Evolutionary conservation across 2,329 filamentous ascomycete species (phyloP), one percentile per base, ranked within the genome.

Genomic region (Thermoascus crustaceus): DNA sequence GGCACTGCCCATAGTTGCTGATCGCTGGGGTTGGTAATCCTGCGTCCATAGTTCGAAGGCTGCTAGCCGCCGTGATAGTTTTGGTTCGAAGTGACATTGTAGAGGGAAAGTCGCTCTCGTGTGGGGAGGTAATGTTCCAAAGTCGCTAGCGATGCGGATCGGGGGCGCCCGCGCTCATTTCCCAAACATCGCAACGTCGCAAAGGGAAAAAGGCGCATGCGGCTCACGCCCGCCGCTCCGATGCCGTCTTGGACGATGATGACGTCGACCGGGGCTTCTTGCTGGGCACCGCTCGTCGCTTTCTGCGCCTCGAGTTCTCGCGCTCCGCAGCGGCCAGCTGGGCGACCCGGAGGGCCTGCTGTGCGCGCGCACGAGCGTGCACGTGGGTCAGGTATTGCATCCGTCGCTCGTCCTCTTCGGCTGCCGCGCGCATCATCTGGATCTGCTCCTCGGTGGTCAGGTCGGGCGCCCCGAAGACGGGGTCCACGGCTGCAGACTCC

Each of bases 361-460:
- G 59, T 3, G 61, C 61, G 30, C 58, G 57, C 5, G 59, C 60
- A 38, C 62, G 59, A 10, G 61, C 60, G 17, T 64, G 57, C 5
- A 63, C 60, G 40, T 61, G 59, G 8, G 60, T 61, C 16, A 63
- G 49, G 44, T 61, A 61, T 10, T 55, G 55, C 8, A 52, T 53
- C 13, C 60, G 57, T 19, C 48, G 44, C 17, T 57, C 57, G 29
- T 64, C 53, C 27, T 63, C 53, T 32, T 61, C 54, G 25, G 55
- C 58, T 11, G 49, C 49, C 3, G 45, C 55, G 30, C 58, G 58
- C 25, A 63, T 45, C 38, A 54, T 52, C 42, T 57, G 49, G 34
- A 64, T 50, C 39, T 63, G 61, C 38, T 64, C 57, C 41, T 64
- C 60, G 34, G 58, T 62, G 10, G 56, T 62, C 14, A 62, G 36